Percentiles rank a stretch among this genome's conserved stretches.
These are phyloP conservation scores for Geotrichum candidum DNA, from an alignment of 1,139 yeast species.

Conservation along the genomic window DNA sequence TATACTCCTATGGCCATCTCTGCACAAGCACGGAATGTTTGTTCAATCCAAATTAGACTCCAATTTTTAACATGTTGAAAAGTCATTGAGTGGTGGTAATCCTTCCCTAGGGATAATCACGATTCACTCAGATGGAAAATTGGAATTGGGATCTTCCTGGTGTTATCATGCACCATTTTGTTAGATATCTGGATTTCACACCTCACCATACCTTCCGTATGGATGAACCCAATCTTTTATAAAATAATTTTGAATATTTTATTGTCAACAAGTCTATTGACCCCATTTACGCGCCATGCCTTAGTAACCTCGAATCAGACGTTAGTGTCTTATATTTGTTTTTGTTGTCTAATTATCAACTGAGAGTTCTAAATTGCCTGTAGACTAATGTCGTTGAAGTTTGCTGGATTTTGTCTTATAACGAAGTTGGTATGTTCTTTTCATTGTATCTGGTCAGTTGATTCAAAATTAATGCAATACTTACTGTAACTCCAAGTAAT, in stretches of 20 bases:
- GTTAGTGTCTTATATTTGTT: too few relatives aligned
- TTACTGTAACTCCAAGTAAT: neutral
- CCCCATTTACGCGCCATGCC: too few relatives aligned
- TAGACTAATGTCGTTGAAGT: neutral
- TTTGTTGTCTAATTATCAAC: neutral
- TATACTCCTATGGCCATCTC: neutral
- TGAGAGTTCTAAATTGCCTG: neutral
- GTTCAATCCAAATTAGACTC: neutral
- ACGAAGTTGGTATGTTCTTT: too few relatives aligned
- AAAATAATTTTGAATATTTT: too few relatives aligned
- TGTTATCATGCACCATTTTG: too few relatives aligned
- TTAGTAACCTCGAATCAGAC: too few relatives aligned
- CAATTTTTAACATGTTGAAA: too few relatives aligned
- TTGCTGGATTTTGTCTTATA: neutral
- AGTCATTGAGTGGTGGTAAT: neutral
- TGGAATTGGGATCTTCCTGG: neutral
- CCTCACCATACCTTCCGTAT: too few relatives aligned
- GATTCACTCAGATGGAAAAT: neutral
- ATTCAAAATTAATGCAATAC: neutral
- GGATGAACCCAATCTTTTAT: too few relatives aligned
- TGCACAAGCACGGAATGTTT: neutral
- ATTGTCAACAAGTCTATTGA: too few relatives aligned
- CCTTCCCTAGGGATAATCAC: neutral
- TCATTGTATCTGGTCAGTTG: neutral
- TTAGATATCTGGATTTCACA: too few relatives aligned